phyloP scores from a whole-genome alignment of 75 land plant genomes.

The Cupressus sempervirens region DNA sequence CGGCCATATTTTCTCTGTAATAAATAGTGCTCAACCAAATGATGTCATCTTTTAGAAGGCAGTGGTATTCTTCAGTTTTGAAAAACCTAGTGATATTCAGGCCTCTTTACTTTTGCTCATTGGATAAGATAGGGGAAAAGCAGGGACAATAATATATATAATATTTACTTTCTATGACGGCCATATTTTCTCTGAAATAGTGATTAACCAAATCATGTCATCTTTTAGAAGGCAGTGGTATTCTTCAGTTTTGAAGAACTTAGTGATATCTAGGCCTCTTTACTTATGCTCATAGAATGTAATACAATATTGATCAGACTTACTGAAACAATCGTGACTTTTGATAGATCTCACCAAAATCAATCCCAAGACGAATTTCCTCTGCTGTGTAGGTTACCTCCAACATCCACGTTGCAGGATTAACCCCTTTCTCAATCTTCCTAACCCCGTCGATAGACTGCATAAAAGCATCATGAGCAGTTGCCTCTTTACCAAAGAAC shows the following conservation, averaged over 20 bases:
- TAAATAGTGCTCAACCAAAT: background rate
- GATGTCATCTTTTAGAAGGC: background rate
- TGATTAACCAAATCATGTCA: background rate
- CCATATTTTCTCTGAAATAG: constrained; percentile 36
- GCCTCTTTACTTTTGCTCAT: background rate
- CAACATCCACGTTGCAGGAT: constrained; percentile 91
- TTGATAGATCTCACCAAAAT: constrained; percentile 58
- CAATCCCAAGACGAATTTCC: constrained; percentile 55
- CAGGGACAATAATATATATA: background rate
- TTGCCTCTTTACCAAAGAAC: background rate
- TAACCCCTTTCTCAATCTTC: constrained; percentile 59
- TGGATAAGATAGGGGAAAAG: background rate
- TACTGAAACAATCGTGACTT: constrained; percentile 48
- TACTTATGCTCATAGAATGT: background rate
- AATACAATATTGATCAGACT: background rate
- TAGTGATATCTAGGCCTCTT: background rate
- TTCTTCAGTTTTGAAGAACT: background rate
- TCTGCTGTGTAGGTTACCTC: constrained; percentile 58
- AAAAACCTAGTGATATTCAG: background rate
- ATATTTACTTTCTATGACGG: constrained; percentile 35
- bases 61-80: background rate
- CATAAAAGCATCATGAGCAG: background rate
- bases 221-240: background rate
- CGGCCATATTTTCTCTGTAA: constrained; percentile 40
- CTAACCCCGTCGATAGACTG: constrained; percentile 69